These are phyloP conservation scores for Asterochloris erici DNA, from an alignment of 139 green algal species.

Conservation along the genomic window DNA sequence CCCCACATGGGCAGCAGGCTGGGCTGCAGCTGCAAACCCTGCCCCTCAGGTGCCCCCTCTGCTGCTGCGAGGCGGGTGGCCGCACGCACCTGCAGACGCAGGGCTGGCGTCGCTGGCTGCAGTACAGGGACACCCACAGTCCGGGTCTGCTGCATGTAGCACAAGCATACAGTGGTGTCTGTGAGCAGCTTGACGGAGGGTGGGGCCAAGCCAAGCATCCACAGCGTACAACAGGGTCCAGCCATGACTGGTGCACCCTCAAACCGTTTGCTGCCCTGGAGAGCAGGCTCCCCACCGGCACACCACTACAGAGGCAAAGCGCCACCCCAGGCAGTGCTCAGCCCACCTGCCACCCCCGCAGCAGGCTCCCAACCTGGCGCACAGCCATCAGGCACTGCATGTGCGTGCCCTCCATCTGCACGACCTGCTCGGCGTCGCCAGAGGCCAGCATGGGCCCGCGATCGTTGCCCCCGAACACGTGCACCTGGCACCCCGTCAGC, in stretches of 20 bases:
- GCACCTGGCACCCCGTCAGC: constrained; percentile 12
- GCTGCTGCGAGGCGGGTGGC: too few relatives aligned
- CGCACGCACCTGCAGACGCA: too few relatives aligned
- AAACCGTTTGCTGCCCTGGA: neutral
- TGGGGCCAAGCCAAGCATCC: neutral
- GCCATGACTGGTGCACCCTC: neutral
- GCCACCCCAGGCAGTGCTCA: neutral
- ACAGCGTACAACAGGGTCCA: neutral
- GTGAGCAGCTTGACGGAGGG: neutral
- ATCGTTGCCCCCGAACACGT: constrained; percentile 11
- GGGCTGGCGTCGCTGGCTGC: too few relatives aligned
- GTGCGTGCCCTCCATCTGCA: constrained; percentile 3
- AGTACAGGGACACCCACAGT: too few relatives aligned
- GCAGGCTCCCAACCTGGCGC: neutral
- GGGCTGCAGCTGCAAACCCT: too few relatives aligned
- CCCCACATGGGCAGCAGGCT: too few relatives aligned
- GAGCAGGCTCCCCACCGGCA: neutral
- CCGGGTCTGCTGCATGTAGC: neutral
- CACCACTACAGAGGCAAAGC: too few relatives aligned
- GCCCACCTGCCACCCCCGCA: constrained; percentile 9
- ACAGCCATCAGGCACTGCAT: constrained; percentile 5
- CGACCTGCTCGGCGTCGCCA: constrained; percentile 14
- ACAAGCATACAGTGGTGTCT: neutral
- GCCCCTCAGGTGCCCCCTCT: too few relatives aligned
- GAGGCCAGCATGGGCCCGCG: neutral